Evolutionary conservation across 2,329 filamentous ascomycete genomes (phyloP).

Genomic region (Penicillium corylophilum): DNA sequence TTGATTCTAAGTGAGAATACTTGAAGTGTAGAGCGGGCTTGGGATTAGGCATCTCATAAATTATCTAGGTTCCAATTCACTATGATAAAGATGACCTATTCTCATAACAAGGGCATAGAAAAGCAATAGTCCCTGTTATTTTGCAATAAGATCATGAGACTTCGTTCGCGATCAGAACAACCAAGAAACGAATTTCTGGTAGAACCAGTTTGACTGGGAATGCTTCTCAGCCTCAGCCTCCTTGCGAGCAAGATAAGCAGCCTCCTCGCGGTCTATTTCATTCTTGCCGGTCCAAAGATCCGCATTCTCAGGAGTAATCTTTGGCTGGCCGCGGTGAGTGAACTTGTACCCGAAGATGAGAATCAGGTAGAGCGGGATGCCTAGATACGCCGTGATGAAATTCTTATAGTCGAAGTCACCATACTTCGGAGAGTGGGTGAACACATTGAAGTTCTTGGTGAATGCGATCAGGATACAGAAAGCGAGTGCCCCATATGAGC

Average conservation of each 20-base stretch:
- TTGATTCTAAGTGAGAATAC: neutral
- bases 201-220: slow-evolving; percentile 52
- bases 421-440: slow-evolving; percentile 52
- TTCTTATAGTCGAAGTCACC: slow-evolving; percentile 69
- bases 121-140: neutral
- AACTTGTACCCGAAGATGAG: slow-evolving; percentile 69
- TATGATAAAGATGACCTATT: neutral
- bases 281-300: slow-evolving; percentile 74
- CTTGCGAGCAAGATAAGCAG: slow-evolving; percentile 62
- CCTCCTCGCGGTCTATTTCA: slow-evolving; percentile 70
- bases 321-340: slow-evolving; percentile 51
- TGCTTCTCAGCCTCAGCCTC: slow-evolving; percentile 42
- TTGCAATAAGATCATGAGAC: neutral
- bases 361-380: slow-evolving; percentile 71
- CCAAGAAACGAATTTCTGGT: slow-evolving; percentile 60
- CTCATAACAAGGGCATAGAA: neutral
- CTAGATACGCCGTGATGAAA: slow-evolving; percentile 75
- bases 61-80: neutral
- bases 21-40: neutral
- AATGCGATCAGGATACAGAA: slow-evolving; percentile 72
- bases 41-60: neutral
- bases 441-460: slow-evolving; percentile 80
- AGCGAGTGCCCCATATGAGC: slow-evolving; percentile 65
- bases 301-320: slow-evolving; percentile 57
- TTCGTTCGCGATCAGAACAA: slow-evolving; percentile 50